phyloP scores from a whole-genome alignment of 1,139 yeast species.

The Meyerozyma smithsonii region DNA sequence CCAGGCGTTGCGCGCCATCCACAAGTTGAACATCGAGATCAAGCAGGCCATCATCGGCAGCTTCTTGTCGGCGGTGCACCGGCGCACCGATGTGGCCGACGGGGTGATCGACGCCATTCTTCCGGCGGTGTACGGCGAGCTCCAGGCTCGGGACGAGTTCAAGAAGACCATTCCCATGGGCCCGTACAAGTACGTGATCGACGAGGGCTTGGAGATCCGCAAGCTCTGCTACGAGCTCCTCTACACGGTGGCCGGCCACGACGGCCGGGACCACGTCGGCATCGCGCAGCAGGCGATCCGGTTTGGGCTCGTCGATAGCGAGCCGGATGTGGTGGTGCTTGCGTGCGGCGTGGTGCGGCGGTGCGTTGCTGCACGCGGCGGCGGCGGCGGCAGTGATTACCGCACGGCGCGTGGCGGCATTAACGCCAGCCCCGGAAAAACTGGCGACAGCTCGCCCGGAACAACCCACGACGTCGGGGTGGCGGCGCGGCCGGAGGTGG shows the following conservation, averaged over 20 bases:
- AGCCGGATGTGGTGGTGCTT: conserved; percentile 35
- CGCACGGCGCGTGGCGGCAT: too few species aligned
- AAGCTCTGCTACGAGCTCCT: conserved; percentile 70
- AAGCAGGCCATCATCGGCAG: conserved; percentile 60
- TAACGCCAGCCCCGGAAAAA: conserved; percentile 14
- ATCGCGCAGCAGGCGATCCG: conserved; percentile 26
- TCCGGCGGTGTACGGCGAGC: conserved; percentile 51
- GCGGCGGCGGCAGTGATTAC: too few species aligned
- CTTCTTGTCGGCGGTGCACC: conserved; percentile 57
- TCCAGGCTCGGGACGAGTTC: conserved; percentile 51
- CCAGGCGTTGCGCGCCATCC: not conserved
- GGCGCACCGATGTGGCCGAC: conserved; percentile 12
- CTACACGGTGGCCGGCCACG: conserved; percentile 26
- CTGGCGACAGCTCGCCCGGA: conserved; percentile 11
- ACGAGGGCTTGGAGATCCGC: conserved; percentile 72
- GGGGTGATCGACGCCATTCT: conserved; percentile 19
- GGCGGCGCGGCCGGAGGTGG: too few species aligned
- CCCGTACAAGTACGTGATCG: conserved; percentile 79
- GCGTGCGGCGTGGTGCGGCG: conserved; percentile 32
- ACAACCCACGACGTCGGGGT: too few species aligned
- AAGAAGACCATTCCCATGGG: conserved; percentile 77
- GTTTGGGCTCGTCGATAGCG: conserved; percentile 34
- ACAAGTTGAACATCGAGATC: conserved; percentile 29
- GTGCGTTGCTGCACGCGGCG: conserved; percentile 18
- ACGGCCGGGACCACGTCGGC: conserved; percentile 16